phyloP scores from a whole-genome alignment of 192 early-diverging fungal species.

The Anaeromyces robustus region DNA sequence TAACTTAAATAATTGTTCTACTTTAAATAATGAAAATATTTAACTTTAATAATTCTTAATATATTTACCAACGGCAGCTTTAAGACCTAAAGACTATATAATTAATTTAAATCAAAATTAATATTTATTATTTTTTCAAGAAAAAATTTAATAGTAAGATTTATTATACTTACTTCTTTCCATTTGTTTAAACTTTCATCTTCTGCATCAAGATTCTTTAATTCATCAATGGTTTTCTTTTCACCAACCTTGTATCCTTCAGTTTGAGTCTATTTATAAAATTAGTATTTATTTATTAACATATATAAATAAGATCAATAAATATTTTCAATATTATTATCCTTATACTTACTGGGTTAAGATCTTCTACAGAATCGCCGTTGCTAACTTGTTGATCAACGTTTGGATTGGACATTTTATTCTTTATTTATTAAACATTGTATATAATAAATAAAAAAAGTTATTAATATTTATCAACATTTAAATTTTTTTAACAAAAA shows the following conservation, averaged over 20 bases:
- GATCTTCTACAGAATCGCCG: neutral
- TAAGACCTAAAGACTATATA: slow-evolving; percentile 59
- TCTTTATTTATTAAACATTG: neutral
- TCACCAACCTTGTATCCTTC: slow-evolving; percentile 79
- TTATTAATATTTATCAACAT: no score
- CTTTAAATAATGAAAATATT: no score
- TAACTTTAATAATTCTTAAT: no score
- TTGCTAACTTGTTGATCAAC: neutral
- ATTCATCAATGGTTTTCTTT: slow-evolving; percentile 81
- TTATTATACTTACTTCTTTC: slow-evolving; percentile 42
- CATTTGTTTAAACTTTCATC: slow-evolving; percentile 93
- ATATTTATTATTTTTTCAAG: no score
- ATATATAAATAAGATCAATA: no score
- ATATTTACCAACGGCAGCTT: slow-evolving; percentile 15
- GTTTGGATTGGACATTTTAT: neutral
- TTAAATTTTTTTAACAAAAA: no score
- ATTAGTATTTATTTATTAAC: no score
- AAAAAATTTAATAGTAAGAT: no score
- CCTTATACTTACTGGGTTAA: neutral
- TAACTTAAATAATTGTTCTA: no score
- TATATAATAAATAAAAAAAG: neutral
- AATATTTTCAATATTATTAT: no score
- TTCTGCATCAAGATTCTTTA: slow-evolving; percentile 65
- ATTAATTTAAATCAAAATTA: no score
- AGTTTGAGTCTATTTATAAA: slow-evolving; percentile 25